A percentile compares a stretch with the other conserved stretches of the same genome.
phyloP scores from a whole-genome alignment of 2,329 filamentous ascomycete genomes.

The Annulohypoxylon truncatum region DNA sequence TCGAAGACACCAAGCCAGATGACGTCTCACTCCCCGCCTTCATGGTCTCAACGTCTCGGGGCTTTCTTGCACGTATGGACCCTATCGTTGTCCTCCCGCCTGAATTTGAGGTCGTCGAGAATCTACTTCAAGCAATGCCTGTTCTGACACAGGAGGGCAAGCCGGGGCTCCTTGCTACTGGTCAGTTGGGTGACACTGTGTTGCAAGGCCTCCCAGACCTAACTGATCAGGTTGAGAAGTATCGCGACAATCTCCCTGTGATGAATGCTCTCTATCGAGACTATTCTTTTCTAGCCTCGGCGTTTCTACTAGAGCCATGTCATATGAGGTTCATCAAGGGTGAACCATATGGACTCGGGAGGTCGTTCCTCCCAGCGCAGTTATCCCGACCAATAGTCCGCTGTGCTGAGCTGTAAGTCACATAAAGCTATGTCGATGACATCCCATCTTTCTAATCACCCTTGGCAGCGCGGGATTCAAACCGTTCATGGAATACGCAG shows the following conservation, averaged over 20 bases:
- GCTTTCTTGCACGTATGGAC: conserved; percentile 77
- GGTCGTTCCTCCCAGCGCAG: conserved; percentile 76
- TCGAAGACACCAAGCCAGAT: conserved; percentile 70
- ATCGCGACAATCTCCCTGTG: conserved; percentile 77
- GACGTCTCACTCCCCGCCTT: conserved; percentile 76
- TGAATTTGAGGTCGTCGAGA: conserved; percentile 79
- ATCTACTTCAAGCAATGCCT: conserved; percentile 60
- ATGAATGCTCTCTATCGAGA: conserved; percentile 91
- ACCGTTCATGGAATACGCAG: conserved; percentile 90
- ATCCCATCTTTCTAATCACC: conserved; percentile 3
- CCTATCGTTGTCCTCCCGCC: conserved; percentile 73
- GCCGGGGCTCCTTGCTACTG: conserved; percentile 80
- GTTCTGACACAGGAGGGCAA: conserved; percentile 78
- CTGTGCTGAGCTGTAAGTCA: conserved; percentile 84
- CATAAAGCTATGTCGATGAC: not conserved
- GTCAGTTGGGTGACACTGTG: conserved; percentile 80
- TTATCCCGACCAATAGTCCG: conserved; percentile 85
- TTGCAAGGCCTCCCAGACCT: conserved; percentile 81
- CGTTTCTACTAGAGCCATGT: conserved; percentile 91
- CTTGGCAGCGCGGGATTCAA: conserved; percentile 74
- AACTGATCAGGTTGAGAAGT: conserved; percentile 76
- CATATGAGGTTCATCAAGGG: conserved; percentile 78
- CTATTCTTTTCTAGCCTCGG: conserved; percentile 90
- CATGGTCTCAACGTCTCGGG: conserved; percentile 80
- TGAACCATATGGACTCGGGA: conserved; percentile 80